These are phyloP conservation scores for Phytophthora europaea DNA, from an alignment of 352 stramenopile species.

Conservation along the genomic window DNA sequence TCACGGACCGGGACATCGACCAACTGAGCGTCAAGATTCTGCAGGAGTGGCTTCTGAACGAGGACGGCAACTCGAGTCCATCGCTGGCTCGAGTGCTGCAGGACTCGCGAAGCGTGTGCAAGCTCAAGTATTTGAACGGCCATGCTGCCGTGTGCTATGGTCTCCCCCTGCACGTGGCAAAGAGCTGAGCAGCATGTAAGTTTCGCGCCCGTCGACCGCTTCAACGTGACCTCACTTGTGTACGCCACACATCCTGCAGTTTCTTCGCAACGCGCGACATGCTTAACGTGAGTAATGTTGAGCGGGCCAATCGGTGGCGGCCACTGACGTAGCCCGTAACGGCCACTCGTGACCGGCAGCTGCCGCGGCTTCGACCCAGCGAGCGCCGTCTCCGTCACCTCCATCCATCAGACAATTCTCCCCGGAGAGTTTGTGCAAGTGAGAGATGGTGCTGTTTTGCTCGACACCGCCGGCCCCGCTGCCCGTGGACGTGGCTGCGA, in stretches of 20 bases:
- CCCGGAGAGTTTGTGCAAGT: conserved; percentile 4
- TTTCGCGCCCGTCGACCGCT: conserved; percentile 5
- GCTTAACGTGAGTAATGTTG: conserved; percentile 30
- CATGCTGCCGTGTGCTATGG: conserved; percentile 97
- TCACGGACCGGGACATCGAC: conserved; percentile 99
- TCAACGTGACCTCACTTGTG: conserved; percentile 29
- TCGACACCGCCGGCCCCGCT: conserved; percentile 36
- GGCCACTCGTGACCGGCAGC: conserved; percentile 31
- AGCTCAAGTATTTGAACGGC: conserved; percentile 96
- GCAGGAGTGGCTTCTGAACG: conserved; percentile 71
- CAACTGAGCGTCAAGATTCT: conserved; percentile 82
- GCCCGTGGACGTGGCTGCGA: conserved; percentile 43
- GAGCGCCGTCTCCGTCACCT: conserved; percentile 33
- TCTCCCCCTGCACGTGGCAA: conserved; percentile 76
- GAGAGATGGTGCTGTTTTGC: conserved; percentile 48
- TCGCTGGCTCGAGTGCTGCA: conserved; percentile 81
- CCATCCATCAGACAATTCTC: conserved; percentile 19
- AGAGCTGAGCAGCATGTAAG: conserved; percentile 15
- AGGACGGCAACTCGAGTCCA: conserved; percentile 29
- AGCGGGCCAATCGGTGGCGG: conserved; percentile 32
- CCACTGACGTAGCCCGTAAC: conserved; percentile 48
- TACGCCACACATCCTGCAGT: conserved; percentile 33
- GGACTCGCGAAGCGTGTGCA: conserved; percentile 88
- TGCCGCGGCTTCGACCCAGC: background rate
- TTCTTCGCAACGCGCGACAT: conserved; percentile 20